Evolutionary conservation across 352 stramenopile genomes (phyloP).

Genomic region (Plasmopara muralis): DNA sequence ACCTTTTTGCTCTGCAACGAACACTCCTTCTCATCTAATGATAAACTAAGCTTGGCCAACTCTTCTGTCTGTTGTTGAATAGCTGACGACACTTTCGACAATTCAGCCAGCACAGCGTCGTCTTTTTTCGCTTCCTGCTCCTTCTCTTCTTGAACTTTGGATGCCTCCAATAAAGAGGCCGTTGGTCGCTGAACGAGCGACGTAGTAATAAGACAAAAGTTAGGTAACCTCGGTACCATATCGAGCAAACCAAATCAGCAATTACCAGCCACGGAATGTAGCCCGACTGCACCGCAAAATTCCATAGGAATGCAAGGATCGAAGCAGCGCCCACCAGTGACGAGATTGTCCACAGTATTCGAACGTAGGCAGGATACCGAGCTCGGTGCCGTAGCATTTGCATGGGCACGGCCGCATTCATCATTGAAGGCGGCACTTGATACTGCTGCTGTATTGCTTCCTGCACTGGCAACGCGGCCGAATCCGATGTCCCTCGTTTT

Average conservation of each 20-base stretch:
- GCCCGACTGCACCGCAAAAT: slow-evolving; percentile 59
- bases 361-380: slow-evolving; percentile 50
- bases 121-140: slow-evolving; percentile 46
- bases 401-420: slow-evolving; percentile 37
- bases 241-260: neutral
- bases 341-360: slow-evolving; percentile 61
- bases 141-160: slow-evolving; percentile 46
- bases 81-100: slow-evolving; percentile 44
- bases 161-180: slow-evolving; percentile 32
- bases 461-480: neutral
- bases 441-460: slow-evolving; percentile 6
- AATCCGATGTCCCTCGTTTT: slow-evolving; percentile 14
- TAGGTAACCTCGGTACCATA: too few relatives aligned
- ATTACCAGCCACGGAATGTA: slow-evolving; percentile 62
- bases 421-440: slow-evolving; percentile 30
- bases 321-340: slow-evolving; percentile 64
- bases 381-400: slow-evolving; percentile 34
- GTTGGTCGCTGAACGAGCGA: slow-evolving; percentile 25
- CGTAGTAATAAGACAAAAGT: too few relatives aligned
- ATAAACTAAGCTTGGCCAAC: slow-evolving; percentile 45
- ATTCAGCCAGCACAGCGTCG: slow-evolving; percentile 32
- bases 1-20: slow-evolving; percentile 37
- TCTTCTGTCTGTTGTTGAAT: slow-evolving; percentile 63
- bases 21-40: slow-evolving; percentile 50
- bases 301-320: slow-evolving; percentile 68